Conservation (phyloP, 768 basidiomycete species). For the Kwoniella shandongensis region DNA sequence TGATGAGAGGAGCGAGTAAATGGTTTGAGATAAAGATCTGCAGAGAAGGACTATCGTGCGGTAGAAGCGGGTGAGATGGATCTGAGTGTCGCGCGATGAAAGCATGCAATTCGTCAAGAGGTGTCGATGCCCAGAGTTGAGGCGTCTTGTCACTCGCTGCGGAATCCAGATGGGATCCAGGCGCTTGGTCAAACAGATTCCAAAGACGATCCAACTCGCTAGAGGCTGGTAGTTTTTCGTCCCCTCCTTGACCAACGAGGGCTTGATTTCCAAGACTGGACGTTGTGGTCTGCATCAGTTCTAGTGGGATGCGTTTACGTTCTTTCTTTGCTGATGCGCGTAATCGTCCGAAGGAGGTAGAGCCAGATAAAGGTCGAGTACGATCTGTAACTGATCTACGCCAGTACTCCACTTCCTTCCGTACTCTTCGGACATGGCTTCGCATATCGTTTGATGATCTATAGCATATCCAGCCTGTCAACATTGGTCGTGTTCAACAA, state of each 20-base stretch:
- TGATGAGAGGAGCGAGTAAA: slow-evolving; percentile 68
- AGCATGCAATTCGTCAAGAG: slow-evolving; percentile 22
- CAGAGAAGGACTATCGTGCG: slow-evolving; percentile 64
- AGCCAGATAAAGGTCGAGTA: slow-evolving; percentile 13
- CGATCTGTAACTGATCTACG: slow-evolving; percentile 15
- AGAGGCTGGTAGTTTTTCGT: too few relatives aligned
- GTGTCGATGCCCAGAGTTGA: slow-evolving; percentile 30
- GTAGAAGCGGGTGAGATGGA: slow-evolving; percentile 64
- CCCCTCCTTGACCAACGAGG: too few relatives aligned
- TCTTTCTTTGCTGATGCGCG: slow-evolving; percentile 15
- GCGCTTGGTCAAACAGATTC: slow-evolving; percentile 24
- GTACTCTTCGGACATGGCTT: slow-evolving; percentile 21
- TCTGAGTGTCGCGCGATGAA: slow-evolving; percentile 41
- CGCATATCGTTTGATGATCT: not conserved
- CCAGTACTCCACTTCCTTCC: slow-evolving; percentile 30
- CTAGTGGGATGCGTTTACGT: slow-evolving; percentile 29
- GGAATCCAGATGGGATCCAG: slow-evolving; percentile 25
- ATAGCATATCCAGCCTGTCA: too few relatives aligned
- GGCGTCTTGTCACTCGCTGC: not conserved
- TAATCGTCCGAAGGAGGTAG: slow-evolving; percentile 10
- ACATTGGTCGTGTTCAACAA: not conserved
- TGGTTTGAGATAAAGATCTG: slow-evolving; percentile 61
- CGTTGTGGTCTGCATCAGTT: slow-evolving; percentile 19
- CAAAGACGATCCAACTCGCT: slow-evolving; percentile 21
- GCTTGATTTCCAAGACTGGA: too few relatives aligned